These are phyloP conservation scores for Luvunga scandens DNA, from an alignment of 345 rosid genomes.

Conservation along the genomic window DNA sequence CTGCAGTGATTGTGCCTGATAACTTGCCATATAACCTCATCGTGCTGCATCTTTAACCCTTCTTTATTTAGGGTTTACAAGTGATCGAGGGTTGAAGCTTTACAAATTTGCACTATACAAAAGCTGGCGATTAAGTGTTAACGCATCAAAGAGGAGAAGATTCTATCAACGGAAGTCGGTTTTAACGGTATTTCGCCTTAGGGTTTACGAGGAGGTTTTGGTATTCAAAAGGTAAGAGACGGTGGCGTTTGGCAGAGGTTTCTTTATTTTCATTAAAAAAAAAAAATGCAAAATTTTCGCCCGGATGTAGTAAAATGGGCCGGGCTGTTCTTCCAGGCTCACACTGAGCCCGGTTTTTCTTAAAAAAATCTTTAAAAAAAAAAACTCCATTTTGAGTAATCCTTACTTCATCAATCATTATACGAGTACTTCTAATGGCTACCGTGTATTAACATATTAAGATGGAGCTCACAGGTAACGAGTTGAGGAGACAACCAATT, in stretches of 20 bases:
- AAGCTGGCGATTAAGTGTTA: not conserved
- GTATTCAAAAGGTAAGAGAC: not conserved
- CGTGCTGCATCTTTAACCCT: slow-evolving; percentile 73
- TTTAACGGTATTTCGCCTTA: not conserved
- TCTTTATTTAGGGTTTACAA: not conserved
- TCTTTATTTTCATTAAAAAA: too few species aligned
- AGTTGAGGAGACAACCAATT: too few species aligned
- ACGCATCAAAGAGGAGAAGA: not conserved
- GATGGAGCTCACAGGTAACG: too few species aligned
- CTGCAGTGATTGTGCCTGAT: slow-evolving; percentile 98
- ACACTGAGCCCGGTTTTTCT: too few species aligned
- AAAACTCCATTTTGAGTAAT: too few species aligned
- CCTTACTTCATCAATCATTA: too few species aligned
- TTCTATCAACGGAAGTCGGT: not conserved
- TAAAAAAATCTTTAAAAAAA: too few species aligned
- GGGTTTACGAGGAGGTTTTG: slow-evolving; percentile 6
- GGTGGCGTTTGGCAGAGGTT: not conserved
- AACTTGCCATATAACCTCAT: slow-evolving; percentile 96
- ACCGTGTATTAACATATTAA: too few species aligned
- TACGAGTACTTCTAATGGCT: too few species aligned
- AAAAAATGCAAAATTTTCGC: too few species aligned
- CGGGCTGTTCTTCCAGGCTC: too few species aligned
- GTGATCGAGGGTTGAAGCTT: not conserved
- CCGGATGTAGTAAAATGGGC: too few species aligned
- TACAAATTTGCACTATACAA: not conserved